Evolutionary conservation across 2,329 filamentous ascomycete species (phyloP).

Genomic region (Neopestalotiopsis sp.): DNA sequence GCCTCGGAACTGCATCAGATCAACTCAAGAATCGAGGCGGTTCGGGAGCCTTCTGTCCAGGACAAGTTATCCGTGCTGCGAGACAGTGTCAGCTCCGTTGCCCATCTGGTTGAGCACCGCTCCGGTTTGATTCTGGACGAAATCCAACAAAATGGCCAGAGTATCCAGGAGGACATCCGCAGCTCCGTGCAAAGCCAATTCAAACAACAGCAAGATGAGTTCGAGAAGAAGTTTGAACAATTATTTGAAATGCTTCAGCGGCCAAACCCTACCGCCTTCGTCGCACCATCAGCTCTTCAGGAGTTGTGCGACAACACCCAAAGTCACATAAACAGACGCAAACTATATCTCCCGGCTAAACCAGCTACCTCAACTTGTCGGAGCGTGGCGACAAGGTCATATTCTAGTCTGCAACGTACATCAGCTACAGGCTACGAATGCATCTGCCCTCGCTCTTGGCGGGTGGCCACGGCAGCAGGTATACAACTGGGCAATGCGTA

Average conservation of each 20-base stretch:
- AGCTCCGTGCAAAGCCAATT: not conserved
- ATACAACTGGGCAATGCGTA: constrained; percentile 10
- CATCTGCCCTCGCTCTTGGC: constrained; percentile 14
- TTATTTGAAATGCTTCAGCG: not conserved
- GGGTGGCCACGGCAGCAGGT: not conserved
- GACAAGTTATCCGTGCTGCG: not conserved
- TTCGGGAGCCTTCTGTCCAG: not conserved
- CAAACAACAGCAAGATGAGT: not conserved
- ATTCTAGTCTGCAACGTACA: not conserved
- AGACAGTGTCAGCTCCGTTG: not conserved
- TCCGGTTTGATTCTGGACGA: not conserved
- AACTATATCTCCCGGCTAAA: not conserved
- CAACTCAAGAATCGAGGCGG: constrained; percentile 12
- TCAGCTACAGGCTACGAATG: not conserved
- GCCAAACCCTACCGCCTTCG: not conserved
- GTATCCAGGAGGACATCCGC: not conserved
- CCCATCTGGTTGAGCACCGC: not conserved
- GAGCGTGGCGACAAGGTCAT: not conserved
- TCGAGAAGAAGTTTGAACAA: not conserved
- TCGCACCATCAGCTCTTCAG: constrained; percentile 3
- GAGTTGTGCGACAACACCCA: constrained; percentile 10
- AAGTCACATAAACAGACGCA: not conserved
- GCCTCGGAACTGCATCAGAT: constrained; percentile 11
- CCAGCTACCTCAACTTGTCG: not conserved
- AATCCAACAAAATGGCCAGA: not conserved